phyloP scores from a whole-genome alignment of 148 eudicot genomes.

The Vaccinium corymbosum region DNA sequence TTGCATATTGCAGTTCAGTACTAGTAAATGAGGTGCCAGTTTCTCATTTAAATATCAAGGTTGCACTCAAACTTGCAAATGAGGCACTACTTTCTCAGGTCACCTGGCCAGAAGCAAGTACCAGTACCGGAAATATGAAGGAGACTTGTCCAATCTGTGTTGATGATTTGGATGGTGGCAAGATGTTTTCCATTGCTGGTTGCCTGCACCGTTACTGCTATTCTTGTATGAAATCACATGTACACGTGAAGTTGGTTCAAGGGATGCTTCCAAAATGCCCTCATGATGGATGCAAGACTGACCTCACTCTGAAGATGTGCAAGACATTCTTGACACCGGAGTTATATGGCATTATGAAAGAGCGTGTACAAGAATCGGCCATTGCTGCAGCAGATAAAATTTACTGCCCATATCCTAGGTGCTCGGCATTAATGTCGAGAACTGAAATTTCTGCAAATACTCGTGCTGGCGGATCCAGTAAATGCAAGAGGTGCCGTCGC shows the following conservation, averaged over 20 bases:
- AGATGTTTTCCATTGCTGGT: conserved; percentile 46
- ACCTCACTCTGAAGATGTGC: conserved; percentile 44
- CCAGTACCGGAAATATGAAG: conserved; percentile 12
- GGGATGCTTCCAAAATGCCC: conserved; percentile 67
- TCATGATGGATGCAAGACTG: conserved; percentile 50
- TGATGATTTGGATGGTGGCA: conserved; percentile 45
- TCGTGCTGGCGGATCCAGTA: conserved; percentile 33
- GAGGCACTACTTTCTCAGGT: conserved; percentile 48
- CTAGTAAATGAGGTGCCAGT: conserved; percentile 21
- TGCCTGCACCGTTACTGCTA: conserved; percentile 62
- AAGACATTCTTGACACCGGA: conserved; percentile 51
- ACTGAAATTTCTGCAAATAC: conserved; percentile 21
- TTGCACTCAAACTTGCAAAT: conserved; percentile 55
- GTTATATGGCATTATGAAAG: conserved; percentile 45
- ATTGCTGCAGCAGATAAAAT: conserved; percentile 62
- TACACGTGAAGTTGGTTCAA: conserved; percentile 60
- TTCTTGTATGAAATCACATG: conserved; percentile 71
- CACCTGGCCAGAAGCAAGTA: conserved; percentile 21
- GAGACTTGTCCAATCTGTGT: conserved; percentile 63
- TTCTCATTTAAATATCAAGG: conserved; percentile 29
- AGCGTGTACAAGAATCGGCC: conserved; percentile 53
- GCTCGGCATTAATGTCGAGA: conserved; percentile 73
- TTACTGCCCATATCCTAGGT: conserved; percentile 71
- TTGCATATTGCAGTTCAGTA: conserved; percentile 25
- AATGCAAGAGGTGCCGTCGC: conserved; percentile 42